These are phyloP conservation scores for Macrolepiota albuminosa DNA, from an alignment of 768 basidiomycete species.

Conservation along the genomic window DNA sequence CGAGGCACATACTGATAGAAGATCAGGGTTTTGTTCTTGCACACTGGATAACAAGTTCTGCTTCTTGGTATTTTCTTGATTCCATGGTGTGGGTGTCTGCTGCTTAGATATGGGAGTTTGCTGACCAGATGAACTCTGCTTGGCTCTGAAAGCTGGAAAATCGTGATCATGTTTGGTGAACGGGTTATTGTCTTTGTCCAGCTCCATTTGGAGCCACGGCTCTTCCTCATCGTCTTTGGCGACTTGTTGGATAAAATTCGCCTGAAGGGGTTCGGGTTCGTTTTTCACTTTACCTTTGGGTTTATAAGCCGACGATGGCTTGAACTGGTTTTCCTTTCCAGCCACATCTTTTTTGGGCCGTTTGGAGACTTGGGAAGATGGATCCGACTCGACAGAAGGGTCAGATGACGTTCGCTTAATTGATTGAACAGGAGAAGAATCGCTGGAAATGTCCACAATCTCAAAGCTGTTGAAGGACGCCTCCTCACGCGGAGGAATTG, in stretches of 20 bases:
- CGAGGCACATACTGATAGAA: constrained; percentile 20
- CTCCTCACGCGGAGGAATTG: constrained; percentile 6
- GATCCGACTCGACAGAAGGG: constrained; percentile 24
- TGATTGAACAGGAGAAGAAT: constrained; percentile 27
- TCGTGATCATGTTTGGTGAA: constrained; percentile 22
- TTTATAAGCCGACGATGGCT: not conserved
- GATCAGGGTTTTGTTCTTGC: constrained; percentile 20
- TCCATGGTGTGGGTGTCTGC: not conserved
- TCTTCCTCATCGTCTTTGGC: constrained; percentile 16
- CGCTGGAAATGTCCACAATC: constrained; percentile 32
- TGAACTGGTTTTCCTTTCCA: constrained; percentile 33
- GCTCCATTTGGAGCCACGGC: constrained; percentile 18
- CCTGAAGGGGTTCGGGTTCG: not conserved
- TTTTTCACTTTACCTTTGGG: constrained; percentile 18
- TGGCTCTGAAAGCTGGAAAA: constrained; percentile 15
- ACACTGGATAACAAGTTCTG: not conserved
- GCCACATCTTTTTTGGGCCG: constrained; percentile 24
- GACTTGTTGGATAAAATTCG: not conserved
- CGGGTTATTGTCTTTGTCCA: constrained; percentile 20
- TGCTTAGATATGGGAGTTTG: not conserved
- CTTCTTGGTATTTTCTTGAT: not conserved
- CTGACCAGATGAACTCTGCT: not conserved
- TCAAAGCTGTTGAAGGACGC: constrained; percentile 18
- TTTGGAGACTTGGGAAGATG: constrained; percentile 27
- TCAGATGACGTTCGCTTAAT: constrained; percentile 40